Evolutionary conservation across 371 early-diverging fungal species (phyloP), one percentile per base, ranked within the genome.

Genomic region (Conidiobolus coronatus): DNA sequence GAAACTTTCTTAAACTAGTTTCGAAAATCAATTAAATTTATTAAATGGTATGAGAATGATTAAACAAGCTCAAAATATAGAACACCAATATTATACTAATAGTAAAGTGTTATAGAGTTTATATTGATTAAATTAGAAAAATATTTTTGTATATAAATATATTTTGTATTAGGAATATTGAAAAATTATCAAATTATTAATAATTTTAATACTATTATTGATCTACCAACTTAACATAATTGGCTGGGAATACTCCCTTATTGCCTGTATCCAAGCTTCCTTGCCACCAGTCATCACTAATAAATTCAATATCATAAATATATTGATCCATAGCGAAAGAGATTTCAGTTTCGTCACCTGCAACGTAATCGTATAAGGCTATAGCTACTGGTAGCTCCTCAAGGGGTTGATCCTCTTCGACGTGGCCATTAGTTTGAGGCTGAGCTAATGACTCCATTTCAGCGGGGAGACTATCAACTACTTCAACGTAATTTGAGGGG

Each of bases 201-300:
- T n/a, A n/a, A n/a, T n/a, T n/a, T n/a, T n/a, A n/a, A n/a, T n/a
- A n/a, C n/a, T n/a, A 29, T 29, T 29, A 29, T 29, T 29, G 29
- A 29, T 29, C 29, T 5, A 29, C 29, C 29, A 29, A 29, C 29
- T 29, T 29, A 9, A 29, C 29, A 9, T 29, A 53, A 53, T 63
- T 77, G 62, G 76, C 74, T 44, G 86, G 86, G 70, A 85, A 84
- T 52, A 86, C 55, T 14, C 86, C 86, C 12, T 62, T 50, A 36
- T 70, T 64, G 40, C 73, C 78, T 42, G 60, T 57, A 12, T 55
- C 47, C 50, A 60, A 67, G 46, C 60, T 53, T 34, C 83, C 86
- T 55, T 70, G 73, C 94, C 94, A 93, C 94, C 94, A 93, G 41
- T 86, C 92, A 1, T 84, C 85, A 23, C 77, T 76, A 1, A 80